These are phyloP conservation scores for Podospora fimiseda DNA, from an alignment of 495 filamentous ascomycete species.

Conservation along the genomic window DNA sequence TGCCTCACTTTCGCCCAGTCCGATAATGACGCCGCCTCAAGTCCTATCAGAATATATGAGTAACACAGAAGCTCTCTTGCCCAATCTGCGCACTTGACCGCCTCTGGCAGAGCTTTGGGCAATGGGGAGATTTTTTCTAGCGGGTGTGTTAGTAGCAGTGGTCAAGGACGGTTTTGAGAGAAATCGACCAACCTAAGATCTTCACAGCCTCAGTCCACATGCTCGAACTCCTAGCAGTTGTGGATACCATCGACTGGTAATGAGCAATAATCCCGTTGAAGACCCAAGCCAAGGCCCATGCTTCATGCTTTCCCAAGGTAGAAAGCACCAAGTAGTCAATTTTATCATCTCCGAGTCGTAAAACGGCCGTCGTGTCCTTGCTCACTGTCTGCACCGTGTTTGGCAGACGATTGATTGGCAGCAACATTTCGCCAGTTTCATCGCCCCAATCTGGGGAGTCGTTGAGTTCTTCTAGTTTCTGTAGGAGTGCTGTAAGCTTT, in stretches of 20 bases:
- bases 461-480: constrained; percentile 56
- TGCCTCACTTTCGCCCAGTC: constrained; percentile 41
- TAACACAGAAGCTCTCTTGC: constrained; percentile 40
- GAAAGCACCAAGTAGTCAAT: constrained; percentile 45
- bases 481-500: constrained; percentile 67
- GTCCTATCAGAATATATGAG: constrained; percentile 40
- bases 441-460: constrained; percentile 53
- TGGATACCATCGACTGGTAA: constrained; percentile 30
- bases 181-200: constrained; percentile 21
- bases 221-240: constrained; percentile 53
- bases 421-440: constrained; percentile 60
- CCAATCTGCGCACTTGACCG: constrained; percentile 38
- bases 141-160: background rate
- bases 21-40: constrained; percentile 39
- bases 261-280: constrained; percentile 34
- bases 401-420: constrained; percentile 52
- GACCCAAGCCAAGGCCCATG: constrained; percentile 42
- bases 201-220: constrained; percentile 38
- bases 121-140: constrained; percentile 4
- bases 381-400: constrained; percentile 49
- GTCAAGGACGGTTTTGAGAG: background rate
- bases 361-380: constrained; percentile 45
- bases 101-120: constrained; percentile 36
- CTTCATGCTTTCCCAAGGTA: constrained; percentile 44
- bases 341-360: constrained; percentile 43